These are phyloP conservation scores for Hibiscus tridactylites DNA, from an alignment of 345 rosid species.

Conservation along the genomic window DNA sequence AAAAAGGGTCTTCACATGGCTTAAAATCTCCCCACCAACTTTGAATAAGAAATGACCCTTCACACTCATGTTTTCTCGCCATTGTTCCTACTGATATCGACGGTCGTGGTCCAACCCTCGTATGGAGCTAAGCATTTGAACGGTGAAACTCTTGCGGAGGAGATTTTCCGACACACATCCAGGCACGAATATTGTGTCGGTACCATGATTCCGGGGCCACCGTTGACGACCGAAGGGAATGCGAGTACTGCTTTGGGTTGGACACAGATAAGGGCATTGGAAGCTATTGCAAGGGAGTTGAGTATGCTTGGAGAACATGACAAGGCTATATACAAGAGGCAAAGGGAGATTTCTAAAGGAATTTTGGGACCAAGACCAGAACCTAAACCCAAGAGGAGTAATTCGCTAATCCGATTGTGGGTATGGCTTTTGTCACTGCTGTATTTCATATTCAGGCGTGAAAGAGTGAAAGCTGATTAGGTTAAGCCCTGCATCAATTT, in stretches of 20 bases:
- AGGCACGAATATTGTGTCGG: constrained; percentile 9
- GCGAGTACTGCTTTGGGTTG: constrained; percentile 10
- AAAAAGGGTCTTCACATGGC: background rate
- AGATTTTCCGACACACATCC: constrained; percentile 18
- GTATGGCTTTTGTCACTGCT: constrained; percentile 20
- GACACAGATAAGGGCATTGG: background rate
- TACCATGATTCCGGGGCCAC: constrained; percentile 5
- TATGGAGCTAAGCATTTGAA: background rate
- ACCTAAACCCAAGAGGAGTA: constrained; percentile 26
- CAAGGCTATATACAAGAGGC: constrained; percentile 69
- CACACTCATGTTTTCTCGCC: background rate
- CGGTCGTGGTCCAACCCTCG: background rate
- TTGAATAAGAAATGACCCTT: background rate
- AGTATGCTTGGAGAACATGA: constrained; percentile 68
- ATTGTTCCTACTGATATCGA: background rate
- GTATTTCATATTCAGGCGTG: constrained; percentile 17
- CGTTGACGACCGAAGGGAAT: background rate
- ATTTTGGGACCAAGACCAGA: constrained; percentile 57
- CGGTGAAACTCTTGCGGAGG: background rate
- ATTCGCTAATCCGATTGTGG: constrained; percentile 44
- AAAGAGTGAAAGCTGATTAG: constrained; percentile 32
- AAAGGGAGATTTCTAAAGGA: constrained; percentile 79
- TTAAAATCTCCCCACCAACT: background rate
- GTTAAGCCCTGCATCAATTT: background rate
- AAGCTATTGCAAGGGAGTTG: constrained; percentile 63